phyloP scores from a whole-genome alignment of 768 basidiomycete species.

The Filobasidium floriforme region DNA sequence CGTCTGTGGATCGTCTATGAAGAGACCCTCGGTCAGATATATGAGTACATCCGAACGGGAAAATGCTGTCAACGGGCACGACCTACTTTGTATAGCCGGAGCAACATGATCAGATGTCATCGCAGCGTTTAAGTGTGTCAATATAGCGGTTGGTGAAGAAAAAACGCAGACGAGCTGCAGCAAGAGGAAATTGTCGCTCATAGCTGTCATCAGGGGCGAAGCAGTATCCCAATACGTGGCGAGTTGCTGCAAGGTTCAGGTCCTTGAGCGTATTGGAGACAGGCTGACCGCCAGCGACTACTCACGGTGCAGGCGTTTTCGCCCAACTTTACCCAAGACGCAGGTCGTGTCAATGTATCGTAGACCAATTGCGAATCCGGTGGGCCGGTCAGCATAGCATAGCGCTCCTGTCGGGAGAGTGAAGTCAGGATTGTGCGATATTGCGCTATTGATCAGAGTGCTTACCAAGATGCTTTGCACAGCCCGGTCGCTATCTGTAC shows the following conservation, averaged over 20 bases:
- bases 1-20: conserved; percentile 40
- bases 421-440: too few species aligned
- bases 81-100: too few species aligned
- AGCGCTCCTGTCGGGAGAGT: not conserved
- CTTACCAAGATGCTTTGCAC: too few species aligned
- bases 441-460: too few species aligned
- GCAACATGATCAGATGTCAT: too few species aligned
- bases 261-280: too few species aligned
- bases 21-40: not conserved
- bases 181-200: not conserved
- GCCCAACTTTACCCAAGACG: not conserved
- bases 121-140: too few species aligned
- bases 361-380: not conserved
- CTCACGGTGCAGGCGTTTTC: not conserved
- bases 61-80: not conserved
- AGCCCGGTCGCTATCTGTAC: too few species aligned
- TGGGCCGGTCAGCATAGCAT: not conserved
- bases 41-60: not conserved
- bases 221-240: too few species aligned
- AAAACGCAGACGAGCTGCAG: not conserved
- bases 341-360: not conserved
- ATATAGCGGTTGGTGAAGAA: too few species aligned
- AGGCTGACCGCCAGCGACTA: not conserved
- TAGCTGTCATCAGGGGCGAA: too few species aligned
- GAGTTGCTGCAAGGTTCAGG: too few species aligned